These are phyloP conservation scores for Vaccinium darrowii DNA, from an alignment of 148 eudicot species.

Conservation along the genomic window DNA sequence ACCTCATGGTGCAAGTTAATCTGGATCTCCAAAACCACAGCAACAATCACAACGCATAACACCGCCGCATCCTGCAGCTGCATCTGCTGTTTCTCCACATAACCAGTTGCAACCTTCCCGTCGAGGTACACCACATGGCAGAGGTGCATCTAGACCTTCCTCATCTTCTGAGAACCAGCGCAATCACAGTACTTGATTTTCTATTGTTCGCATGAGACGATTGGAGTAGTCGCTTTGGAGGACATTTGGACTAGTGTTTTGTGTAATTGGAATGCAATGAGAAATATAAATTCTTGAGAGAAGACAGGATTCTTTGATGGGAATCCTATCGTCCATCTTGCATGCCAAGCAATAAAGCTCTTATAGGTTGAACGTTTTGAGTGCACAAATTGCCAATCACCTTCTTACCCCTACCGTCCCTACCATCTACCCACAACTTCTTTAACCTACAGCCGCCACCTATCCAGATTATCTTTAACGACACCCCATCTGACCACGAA, in stretches of 20 bases:
- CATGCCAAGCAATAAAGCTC: neutral
- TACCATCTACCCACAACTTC: no score
- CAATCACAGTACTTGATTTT: neutral
- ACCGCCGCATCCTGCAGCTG: neutral
- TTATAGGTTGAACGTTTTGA: neutral
- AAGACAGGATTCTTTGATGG: neutral
- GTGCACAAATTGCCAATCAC: neutral
- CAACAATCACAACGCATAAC: constrained; percentile 9
- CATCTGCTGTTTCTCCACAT: constrained; percentile 4
- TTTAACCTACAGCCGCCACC: no score
- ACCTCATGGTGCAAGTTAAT: neutral
- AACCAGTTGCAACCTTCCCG: constrained; percentile 6
- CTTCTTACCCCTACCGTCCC: no score
- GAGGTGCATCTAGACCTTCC: neutral
- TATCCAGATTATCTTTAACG: no score
- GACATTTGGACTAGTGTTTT: neutral
- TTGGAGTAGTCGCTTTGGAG: neutral
- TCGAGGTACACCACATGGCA: neutral
- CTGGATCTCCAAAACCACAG: constrained; percentile 9
- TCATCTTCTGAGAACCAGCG: neutral
- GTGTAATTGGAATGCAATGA: neutral
- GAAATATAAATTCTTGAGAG: neutral
- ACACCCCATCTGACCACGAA: no score
- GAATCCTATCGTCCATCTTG: neutral
- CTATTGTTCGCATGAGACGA: neutral